These are phyloP conservation scores for Ascochyta rabiei DNA, from an alignment of 2,329 filamentous ascomycete species.

Conservation along the genomic window DNA sequence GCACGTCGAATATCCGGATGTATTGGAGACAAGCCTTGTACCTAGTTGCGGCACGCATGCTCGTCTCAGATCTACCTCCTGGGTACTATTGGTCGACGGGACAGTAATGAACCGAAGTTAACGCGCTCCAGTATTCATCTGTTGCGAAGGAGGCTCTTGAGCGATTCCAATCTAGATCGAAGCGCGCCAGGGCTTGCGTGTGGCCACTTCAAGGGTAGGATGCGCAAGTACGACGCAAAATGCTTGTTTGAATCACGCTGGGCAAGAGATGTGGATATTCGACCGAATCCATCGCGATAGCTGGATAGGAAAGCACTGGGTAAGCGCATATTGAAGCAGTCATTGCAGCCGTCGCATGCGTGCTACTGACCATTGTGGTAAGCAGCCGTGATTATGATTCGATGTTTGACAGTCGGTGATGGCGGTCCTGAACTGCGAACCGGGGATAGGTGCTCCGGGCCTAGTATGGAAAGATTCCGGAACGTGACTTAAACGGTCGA, in stretches of 20 bases:
- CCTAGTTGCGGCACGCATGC: constrained; percentile 43
- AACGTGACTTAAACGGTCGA: constrained; percentile 29
- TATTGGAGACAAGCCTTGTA: constrained; percentile 47
- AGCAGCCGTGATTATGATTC: constrained; percentile 32
- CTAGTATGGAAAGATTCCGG: constrained; percentile 34
- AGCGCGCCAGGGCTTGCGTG: constrained; percentile 29
- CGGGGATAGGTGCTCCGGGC: constrained; percentile 30
- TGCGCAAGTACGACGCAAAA: constrained; percentile 21
- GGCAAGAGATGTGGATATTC: constrained; percentile 16
- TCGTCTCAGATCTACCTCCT: constrained; percentile 34
- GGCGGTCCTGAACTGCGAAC: constrained; percentile 42
- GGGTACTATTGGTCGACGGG: constrained; percentile 40
- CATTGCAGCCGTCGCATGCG: constrained; percentile 27
- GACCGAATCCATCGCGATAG: constrained; percentile 26
- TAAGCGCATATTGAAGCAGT: constrained; percentile 29
- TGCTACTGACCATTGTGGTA: constrained; percentile 26
- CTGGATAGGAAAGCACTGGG: constrained; percentile 21
- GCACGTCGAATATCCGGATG: constrained; percentile 45
- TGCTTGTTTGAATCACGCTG: constrained; percentile 20
- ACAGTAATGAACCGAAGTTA: constrained; percentile 43
- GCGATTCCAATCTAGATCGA: constrained; percentile 40
- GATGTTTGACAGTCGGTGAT: constrained; percentile 35
- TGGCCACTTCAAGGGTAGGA: constrained; percentile 34
- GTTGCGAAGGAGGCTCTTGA: constrained; percentile 32
- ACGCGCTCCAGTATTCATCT: constrained; percentile 33